A percentile compares a stretch with the other conserved stretches of the same genome.
Evolutionary conservation across 441 rosid genomes (phyloP).

Genomic region (Pelargonium fulgidum): DNA sequence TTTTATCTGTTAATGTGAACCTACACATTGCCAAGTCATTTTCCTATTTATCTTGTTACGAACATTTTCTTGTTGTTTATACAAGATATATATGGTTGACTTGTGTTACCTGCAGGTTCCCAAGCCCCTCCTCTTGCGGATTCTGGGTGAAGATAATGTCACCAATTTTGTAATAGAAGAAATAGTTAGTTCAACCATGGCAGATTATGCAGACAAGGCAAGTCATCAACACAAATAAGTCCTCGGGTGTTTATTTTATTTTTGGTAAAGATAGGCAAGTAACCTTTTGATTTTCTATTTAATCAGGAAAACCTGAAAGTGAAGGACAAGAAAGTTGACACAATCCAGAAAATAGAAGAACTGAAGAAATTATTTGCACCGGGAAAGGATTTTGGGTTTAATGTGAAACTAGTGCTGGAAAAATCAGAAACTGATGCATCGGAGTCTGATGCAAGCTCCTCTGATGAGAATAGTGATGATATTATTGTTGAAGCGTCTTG

Average conservation of each 20-base stretch:
- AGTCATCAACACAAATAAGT: background rate
- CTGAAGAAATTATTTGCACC: conserved; percentile 43
- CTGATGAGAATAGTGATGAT: background rate
- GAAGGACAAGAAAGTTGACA: conserved; percentile 49
- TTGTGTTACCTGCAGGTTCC: conserved; percentile 38
- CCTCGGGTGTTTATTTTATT: background rate
- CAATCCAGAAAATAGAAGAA: conserved; percentile 41
- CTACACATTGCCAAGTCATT: no score
- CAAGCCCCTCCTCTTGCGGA: conserved; percentile 40
- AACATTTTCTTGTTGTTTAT: background rate
- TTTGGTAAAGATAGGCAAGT: background rate
- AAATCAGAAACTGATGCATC: conserved; percentile 22
- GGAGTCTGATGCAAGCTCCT: conserved; percentile 8
- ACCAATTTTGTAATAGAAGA: conserved; percentile 55
- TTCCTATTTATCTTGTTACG: background rate
- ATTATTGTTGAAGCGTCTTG: no score
- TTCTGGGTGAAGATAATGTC: conserved; percentile 50
- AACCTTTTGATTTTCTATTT: background rate
- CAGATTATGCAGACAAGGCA: conserved; percentile 48
- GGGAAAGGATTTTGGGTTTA: conserved; percentile 48
- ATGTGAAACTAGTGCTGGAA: conserved; percentile 42
- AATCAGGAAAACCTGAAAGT: conserved; percentile 44
- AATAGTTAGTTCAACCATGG: conserved; percentile 46
- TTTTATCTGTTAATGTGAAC: background rate
- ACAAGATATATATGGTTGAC: background rate